Evolutionary conservation across 352 stramenopile species (phyloP).

Genomic region (Pythium angustatum): DNA sequence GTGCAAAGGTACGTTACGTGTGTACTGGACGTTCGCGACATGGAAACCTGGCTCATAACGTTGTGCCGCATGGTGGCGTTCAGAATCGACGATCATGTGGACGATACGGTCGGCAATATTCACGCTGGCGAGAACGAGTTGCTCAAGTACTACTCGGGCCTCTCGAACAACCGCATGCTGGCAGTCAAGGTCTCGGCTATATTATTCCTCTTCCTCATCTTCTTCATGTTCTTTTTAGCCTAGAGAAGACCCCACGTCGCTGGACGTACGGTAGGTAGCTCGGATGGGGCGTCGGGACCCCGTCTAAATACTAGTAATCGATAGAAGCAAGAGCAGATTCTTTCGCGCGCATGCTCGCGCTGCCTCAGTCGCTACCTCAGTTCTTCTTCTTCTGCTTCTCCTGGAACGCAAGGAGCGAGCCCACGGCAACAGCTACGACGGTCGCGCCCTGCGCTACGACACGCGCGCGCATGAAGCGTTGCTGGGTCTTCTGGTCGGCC

Average conservation of each 20-base stretch:
- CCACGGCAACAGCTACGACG: slow-evolving; percentile 62
- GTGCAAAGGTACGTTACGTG: slow-evolving; percentile 53
- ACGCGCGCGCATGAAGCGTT: slow-evolving; percentile 80
- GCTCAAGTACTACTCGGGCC: slow-evolving; percentile 82
- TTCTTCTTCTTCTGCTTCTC: slow-evolving; percentile 36
- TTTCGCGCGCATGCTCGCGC: background rate
- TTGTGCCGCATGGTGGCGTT: background rate
- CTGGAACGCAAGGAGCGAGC: slow-evolving; percentile 69
- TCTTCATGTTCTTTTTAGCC: slow-evolving; percentile 89
- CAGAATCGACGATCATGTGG: slow-evolving; percentile 87
- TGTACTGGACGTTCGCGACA: background rate
- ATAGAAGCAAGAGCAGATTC: slow-evolving; percentile 8
- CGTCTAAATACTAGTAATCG: slow-evolving; percentile 21
- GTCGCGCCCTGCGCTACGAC: slow-evolving; percentile 74
- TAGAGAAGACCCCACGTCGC: slow-evolving; percentile 36
- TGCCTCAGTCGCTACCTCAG: background rate
- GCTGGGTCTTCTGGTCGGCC: slow-evolving; percentile 69
- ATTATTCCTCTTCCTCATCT: slow-evolving; percentile 87
- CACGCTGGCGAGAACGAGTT: slow-evolving; percentile 78
- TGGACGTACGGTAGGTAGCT: background rate
- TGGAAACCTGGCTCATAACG: background rate
- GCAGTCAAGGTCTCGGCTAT: slow-evolving; percentile 85
- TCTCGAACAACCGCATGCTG: slow-evolving; percentile 87
- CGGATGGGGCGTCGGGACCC: slow-evolving; percentile 8
- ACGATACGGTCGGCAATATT: slow-evolving; percentile 77